Conservation (phyloP, 2,329 filamentous ascomycete species). For the Conoideocrella luteorostrata region DNA sequence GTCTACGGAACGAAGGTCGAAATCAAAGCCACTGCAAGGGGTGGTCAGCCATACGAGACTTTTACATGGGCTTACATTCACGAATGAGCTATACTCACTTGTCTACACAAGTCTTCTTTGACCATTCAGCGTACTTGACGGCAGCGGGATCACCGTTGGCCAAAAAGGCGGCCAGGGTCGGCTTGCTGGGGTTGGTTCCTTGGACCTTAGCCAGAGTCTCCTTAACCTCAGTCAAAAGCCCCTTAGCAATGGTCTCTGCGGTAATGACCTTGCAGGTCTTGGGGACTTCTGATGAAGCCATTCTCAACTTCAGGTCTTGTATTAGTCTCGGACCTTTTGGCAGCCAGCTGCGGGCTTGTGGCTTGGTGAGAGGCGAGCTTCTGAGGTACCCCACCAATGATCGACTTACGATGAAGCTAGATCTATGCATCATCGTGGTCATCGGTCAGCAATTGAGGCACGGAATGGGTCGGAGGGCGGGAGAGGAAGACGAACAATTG, state of each 20-base stretch:
- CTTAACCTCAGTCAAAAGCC: slow-evolving; percentile 69
- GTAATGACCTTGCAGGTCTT: slow-evolving; percentile 90
- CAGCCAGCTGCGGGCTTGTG: background rate
- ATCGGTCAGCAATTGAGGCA: slow-evolving; percentile 1
- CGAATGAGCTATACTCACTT: slow-evolving; percentile 59
- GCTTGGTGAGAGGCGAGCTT: background rate
- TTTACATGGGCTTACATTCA: background rate
- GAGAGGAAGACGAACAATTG: background rate
- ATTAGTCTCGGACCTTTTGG: background rate
- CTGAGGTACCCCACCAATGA: background rate
- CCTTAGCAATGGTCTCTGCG: slow-evolving; percentile 79
- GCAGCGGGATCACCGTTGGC: slow-evolving; percentile 89
- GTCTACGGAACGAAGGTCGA: slow-evolving; percentile 74
- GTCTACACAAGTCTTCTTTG: slow-evolving; percentile 89
- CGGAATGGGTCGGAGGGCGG: background rate
- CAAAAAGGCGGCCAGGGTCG: slow-evolving; percentile 83
- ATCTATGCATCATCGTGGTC: slow-evolving; percentile 2
- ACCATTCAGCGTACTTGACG: slow-evolving; percentile 93
- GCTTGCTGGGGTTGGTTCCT: slow-evolving; percentile 47
- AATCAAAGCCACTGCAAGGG: slow-evolving; percentile 69
- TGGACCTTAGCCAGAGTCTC: slow-evolving; percentile 67
- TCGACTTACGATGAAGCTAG: background rate
- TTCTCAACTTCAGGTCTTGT: slow-evolving; percentile 6
- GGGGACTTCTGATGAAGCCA: slow-evolving; percentile 33
- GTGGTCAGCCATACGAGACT: slow-evolving; percentile 9